Evolutionary conservation across 2,329 filamentous ascomycete genomes (phyloP), one percentile per base, ranked within the genome.

Genomic region (Botrytis galanthina): DNA sequence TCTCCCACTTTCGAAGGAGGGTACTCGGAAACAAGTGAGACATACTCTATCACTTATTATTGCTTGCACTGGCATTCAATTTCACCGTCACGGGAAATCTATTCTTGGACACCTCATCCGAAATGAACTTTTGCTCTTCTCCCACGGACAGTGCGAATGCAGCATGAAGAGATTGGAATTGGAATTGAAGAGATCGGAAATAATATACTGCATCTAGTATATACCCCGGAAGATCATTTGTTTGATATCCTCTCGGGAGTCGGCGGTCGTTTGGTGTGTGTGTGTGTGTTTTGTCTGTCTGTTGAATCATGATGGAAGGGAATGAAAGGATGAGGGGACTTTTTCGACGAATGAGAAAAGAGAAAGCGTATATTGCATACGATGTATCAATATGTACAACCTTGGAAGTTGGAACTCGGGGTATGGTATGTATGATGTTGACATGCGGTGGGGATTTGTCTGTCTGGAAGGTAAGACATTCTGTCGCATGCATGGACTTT

Each of bases 391-490:
- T 9, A 8, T 14, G 39, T 42, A 42, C 18, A n/a, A 7, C 14
- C n/a, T 57, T 29, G 51, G 51, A 57, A 42, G 37, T n/a, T 63
- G 61, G 61, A 62, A 42, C 61, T 63, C 61, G 37, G 39, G 37
- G 61, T 44, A 44, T 44, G 61, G 61, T 44, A 29, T 44, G 61
- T 10, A 39, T 57, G n/a, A 29, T 39, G 37, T 62, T 18, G 60
- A 39, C 7, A 16, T 37, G 22, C 10, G 60, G 37, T 42, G 37
- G 60, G 26, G 37, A 63, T 63, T 10, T n/a, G 48, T n/a, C 48
- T 51, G 48, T 51, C 48, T 62, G 37, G 37, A 63, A 42, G 39
- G 14, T 63, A 63, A 63, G 61, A 63, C 61, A 63, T 63, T 63
- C 26, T 63, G 39, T 63, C 16, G 61, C 37, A 63, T 44, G 37